phyloP scores from a whole-genome alignment of 331 rosid genomes.

The Saraca asoca region DNA sequence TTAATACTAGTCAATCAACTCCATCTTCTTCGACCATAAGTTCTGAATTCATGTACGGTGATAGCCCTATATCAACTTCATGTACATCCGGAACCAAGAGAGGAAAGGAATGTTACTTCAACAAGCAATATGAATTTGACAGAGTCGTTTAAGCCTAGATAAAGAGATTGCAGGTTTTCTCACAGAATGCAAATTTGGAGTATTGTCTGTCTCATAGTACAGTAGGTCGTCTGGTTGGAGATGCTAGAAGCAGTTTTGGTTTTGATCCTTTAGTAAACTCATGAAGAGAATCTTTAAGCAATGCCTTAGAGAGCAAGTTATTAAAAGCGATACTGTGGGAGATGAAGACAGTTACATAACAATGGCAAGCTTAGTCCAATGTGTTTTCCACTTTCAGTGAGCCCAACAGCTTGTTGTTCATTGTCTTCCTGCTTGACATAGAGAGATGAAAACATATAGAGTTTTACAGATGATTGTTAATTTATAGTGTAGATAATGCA shows the following conservation, averaged over 20 bases:
- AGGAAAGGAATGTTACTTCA: conserved; percentile 37
- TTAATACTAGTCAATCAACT: conserved; percentile 42
- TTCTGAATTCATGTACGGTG: conserved; percentile 60
- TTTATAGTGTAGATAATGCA: conserved; percentile 34
- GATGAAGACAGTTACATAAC: conserved; percentile 30
- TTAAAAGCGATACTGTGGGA: conserved; percentile 35
- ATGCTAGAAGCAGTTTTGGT: conserved; percentile 53
- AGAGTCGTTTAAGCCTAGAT: conserved; percentile 64
- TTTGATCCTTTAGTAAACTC: conserved; percentile 51
- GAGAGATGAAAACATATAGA: conserved; percentile 12
- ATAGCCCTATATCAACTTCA: conserved; percentile 57
- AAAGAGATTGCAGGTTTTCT: conserved; percentile 46
- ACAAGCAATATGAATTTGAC: conserved; percentile 78
- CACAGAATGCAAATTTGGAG: conserved; percentile 48
- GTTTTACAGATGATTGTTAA: conserved; percentile 23
- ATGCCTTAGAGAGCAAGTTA: conserved; percentile 49
- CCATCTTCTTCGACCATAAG: conserved; percentile 59
- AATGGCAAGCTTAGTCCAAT: conserved; percentile 8
- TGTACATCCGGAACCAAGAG: conserved; percentile 50
- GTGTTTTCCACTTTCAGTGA: conserved; percentile 33
- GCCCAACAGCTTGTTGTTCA: conserved; percentile 73
- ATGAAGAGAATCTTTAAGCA: conserved; percentile 50
- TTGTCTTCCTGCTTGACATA: conserved; percentile 26
- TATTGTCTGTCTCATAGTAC: conserved; percentile 46
- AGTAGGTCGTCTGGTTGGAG: conserved; percentile 43